Conservation (phyloP, 805 yeast genomes). For the Wickerhamomyces chambardii region DNA sequence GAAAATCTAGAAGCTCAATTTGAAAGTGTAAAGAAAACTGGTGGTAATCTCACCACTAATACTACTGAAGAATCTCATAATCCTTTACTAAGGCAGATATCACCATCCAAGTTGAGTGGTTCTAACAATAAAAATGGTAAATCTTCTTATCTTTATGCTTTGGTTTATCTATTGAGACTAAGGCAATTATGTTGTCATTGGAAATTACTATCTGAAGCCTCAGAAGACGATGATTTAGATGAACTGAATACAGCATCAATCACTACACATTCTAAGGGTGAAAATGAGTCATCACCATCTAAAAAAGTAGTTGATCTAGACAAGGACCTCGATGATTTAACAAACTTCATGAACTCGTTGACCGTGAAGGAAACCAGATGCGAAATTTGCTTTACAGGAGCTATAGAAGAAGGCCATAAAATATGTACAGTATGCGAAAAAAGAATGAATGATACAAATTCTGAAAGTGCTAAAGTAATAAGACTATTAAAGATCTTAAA, state of each 20-base stretch:
- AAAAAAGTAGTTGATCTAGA: conserved; percentile 5
- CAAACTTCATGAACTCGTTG: conserved; percentile 12
- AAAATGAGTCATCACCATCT: conserved; percentile 2
- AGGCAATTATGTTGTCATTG: conserved; percentile 29
- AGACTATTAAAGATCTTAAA: conserved; percentile 23
- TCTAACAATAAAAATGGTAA: conserved; percentile 1
- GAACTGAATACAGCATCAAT: conserved; percentile 4
- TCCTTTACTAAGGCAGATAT: conserved; percentile 4
- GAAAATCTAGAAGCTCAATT: conserved; percentile 2
- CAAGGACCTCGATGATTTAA: conserved; percentile 12
- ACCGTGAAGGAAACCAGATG: conserved; percentile 15
- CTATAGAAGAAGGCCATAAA: conserved; percentile 5
- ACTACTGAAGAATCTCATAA: conserved; percentile 5
- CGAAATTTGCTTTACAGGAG: conserved; percentile 11
- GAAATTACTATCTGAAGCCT: conserved; percentile 11
- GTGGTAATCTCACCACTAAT: neutral
- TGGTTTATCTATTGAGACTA: conserved; percentile 23
- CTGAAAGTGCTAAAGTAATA: conserved; percentile 24
- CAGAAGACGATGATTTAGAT: conserved; percentile 6
- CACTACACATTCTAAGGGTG: neutral
- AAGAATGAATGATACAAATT: conserved; percentile 5
- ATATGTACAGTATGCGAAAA: conserved; percentile 5
- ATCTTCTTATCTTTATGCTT: conserved; percentile 15
- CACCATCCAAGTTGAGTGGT: too few species aligned
- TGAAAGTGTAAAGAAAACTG: neutral